Conservation (phyloP, 805 yeast genomes). For the Ogataea naganishii region DNA sequence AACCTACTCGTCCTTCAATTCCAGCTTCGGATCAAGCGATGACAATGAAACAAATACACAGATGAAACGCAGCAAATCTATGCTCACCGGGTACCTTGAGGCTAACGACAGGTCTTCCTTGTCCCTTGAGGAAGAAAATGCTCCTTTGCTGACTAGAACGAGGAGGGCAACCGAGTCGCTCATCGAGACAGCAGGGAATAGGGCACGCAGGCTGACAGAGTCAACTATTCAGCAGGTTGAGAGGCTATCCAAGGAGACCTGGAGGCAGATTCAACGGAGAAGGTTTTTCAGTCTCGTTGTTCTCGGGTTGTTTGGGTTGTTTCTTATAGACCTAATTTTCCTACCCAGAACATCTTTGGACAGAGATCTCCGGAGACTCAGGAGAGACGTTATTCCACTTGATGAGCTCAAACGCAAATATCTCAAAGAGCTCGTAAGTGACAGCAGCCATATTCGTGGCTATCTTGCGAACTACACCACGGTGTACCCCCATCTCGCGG, state of each 20-base stretch:
- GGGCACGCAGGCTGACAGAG: constrained; percentile 19
- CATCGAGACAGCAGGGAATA: constrained; percentile 4
- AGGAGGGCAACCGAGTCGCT: constrained; percentile 4
- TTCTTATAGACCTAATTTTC: constrained; percentile 59
- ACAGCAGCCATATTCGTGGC: constrained; percentile 20
- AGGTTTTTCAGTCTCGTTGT: constrained; percentile 37
- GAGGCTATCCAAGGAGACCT: constrained; percentile 14
- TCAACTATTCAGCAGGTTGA: constrained; percentile 11
- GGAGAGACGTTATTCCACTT: constrained; percentile 54
- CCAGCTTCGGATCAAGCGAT: too few species aligned
- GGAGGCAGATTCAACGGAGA: constrained; percentile 20
- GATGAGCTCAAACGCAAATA: constrained; percentile 63
- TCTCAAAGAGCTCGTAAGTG: constrained; percentile 29
- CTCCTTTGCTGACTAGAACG: constrained; percentile 2
- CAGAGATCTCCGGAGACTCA: constrained; percentile 70
- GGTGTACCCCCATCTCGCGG: constrained; percentile 33
- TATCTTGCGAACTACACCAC: constrained; percentile 18
- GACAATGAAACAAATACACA: too few species aligned
- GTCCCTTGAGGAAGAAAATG: too few species aligned
- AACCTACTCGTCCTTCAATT: too few species aligned
- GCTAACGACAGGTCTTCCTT: too few species aligned
- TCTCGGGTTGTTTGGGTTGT: constrained; percentile 41
- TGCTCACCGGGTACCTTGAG: too few species aligned
- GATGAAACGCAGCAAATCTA: too few species aligned
- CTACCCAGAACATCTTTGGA: constrained; percentile 79